Conservation (phyloP, 805 yeast species). For the Candida chauliodis region DNA sequence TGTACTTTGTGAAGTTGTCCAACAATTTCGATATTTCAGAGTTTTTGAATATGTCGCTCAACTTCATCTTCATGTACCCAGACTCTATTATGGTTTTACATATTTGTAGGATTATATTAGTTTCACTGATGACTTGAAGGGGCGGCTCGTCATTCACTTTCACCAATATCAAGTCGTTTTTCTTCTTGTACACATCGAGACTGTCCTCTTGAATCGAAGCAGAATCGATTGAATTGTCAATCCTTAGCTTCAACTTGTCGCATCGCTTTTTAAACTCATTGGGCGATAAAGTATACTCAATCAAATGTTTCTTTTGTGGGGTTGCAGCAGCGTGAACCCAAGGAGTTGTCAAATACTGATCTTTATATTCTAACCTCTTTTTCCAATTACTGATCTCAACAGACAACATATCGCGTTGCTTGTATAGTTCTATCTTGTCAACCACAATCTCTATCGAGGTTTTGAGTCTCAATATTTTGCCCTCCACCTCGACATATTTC, state of each 20-base stretch:
- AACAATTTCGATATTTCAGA: conserved; percentile 15
- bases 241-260: not conserved
- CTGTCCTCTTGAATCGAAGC: conserved; percentile 6
- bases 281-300: conserved; percentile 2
- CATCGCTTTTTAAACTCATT: conserved; percentile 1
- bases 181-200: conserved; percentile 6
- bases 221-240: not conserved
- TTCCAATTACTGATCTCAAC: conserved; percentile 30
- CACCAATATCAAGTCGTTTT: too few species aligned
- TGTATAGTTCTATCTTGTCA: conserved; percentile 13
- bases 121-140: conserved; percentile 18
- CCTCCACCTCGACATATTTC: conserved; percentile 21
- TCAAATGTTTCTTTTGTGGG: not conserved
- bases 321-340: conserved; percentile 23
- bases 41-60: conserved; percentile 20
- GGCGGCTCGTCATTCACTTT: conserved; percentile 13
- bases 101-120: conserved; percentile 22
- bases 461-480: conserved; percentile 11
- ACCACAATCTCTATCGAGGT: conserved; percentile 11
- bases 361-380: conserved; percentile 18
- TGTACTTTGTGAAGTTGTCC: conserved; percentile 13
- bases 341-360: conserved; percentile 15
- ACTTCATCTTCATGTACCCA: conserved; percentile 15
- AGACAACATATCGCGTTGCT: conserved; percentile 15
- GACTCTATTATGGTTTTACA: conserved; percentile 17